phyloP scores from a whole-genome alignment of 1,284 basidiomycete species.

The Cutaneotrichosporon sp. region DNA sequence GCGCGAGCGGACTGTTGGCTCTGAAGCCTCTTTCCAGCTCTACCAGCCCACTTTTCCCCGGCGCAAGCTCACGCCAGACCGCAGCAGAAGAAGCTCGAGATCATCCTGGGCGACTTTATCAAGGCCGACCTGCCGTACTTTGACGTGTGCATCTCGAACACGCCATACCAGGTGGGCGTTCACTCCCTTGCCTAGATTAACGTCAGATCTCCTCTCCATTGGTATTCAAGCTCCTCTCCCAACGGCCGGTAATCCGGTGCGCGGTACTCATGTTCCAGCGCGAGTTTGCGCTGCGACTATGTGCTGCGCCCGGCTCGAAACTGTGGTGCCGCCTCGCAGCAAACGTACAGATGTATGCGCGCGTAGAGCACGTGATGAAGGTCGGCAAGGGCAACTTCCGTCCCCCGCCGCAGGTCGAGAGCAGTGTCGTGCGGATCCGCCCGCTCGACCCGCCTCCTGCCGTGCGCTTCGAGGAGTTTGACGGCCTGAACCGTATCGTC shows the following conservation, averaged over 20 bases:
- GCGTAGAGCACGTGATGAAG: conserved; percentile 95
- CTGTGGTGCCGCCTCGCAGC: conserved; percentile 94
- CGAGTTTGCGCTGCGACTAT: conserved; percentile 90
- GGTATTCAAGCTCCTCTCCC: conserved; percentile 93
- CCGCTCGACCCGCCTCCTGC: conserved; percentile 93
- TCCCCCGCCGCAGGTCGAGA: conserved; percentile 92
- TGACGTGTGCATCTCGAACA: conserved; percentile 98
- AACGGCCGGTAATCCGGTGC: conserved; percentile 86
- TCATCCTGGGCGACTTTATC: conserved; percentile 94
- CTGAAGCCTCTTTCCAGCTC: background rate
- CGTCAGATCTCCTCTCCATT: conserved; percentile 85
- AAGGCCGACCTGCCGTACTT: conserved; percentile 96
- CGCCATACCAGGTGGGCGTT: conserved; percentile 76
- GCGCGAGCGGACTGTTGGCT: background rate
- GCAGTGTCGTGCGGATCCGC: conserved; percentile 81
- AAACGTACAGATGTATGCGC: conserved; percentile 93
- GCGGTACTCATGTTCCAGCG: conserved; percentile 99
- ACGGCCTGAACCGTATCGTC: conserved; percentile 85
- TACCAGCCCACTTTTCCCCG: too few relatives aligned
- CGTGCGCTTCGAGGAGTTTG: conserved; percentile 94
- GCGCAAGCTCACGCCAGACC: conserved; percentile 56
- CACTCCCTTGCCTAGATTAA: background rate
- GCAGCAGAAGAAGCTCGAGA: conserved; percentile 87
- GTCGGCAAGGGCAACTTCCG: conserved; percentile 95
- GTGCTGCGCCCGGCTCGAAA: conserved; percentile 75